Base-by-base conservation (phyloP, 345 rosid species). In the Eucalyptus marginata region DNA sequence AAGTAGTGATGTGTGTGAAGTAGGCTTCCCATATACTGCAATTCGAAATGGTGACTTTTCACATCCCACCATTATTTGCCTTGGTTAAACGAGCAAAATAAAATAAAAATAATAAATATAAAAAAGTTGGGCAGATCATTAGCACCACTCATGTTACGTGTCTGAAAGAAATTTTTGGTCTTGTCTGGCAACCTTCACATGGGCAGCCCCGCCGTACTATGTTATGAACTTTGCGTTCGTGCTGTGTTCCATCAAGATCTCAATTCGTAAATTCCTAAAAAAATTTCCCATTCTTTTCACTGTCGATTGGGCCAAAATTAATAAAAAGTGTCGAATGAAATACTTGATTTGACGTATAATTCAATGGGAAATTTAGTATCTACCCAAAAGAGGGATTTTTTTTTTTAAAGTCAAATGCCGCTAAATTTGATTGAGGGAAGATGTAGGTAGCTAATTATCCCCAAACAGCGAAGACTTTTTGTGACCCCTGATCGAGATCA, bases 211-310 rank as follows among this genome's bases (percentile, higher is more conserved):
- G 47, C 6, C 43, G 84, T 76, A 76, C 84, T 3, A 0, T 20
- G 84, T 20, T 27, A 71, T 20, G 81, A 52, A 20, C 25, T 10
- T 71, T 4, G 81, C 84, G 5, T 76, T 20, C 43, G 84, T 40
- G 84, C 11, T 22, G 47, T 10, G 84, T 40, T 76, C 84, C 47
- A 40, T 40, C 84, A 20, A 44, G 1, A 76, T 40, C 84, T 76
- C 8, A 20, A 40, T 76, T 76, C 43, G 25, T 10, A 3, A 71
- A 33, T 3, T 22, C 20, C 6, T 9, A 13, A 5, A 15, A 13
- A 46, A 0, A 13, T 13, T 2, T 3, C 33, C 18, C 24, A 20
- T 11, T 33, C 8, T 5, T 17, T 9, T 10, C 24, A 4, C 6
- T 24, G 58, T 33, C 9, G 18, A 68, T 17, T 33, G 4, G 24